Conservation (phyloP, 73 alveolate genomes). For the Paramecium pentaurelia region DNA sequence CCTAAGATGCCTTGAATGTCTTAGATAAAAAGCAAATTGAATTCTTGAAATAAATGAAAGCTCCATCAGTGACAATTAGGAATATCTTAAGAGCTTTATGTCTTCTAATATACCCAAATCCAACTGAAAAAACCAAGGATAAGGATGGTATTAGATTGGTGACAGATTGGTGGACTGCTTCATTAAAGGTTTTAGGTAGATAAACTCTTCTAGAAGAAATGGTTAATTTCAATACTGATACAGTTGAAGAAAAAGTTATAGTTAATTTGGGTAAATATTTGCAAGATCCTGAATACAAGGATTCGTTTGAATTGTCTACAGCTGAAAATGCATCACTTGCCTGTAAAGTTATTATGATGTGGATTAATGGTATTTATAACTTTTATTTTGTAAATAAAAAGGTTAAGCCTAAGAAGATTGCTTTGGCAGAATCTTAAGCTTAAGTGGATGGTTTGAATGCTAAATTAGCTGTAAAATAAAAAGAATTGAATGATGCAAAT, state of each 20-base stretch:
- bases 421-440: slow-evolving; percentile 86
- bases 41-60: slow-evolving; percentile 61
- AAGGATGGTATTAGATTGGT: slow-evolving; percentile 87
- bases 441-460: slow-evolving; percentile 82
- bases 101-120: slow-evolving; percentile 78
- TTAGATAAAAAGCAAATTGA: slow-evolving; percentile 54
- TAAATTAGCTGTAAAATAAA: slow-evolving; percentile 71
- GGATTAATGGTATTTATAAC: slow-evolving; percentile 95
- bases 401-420: slow-evolving; percentile 89
- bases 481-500: slow-evolving; percentile 71
- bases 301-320: slow-evolving; percentile 62
- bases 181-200: slow-evolving; percentile 70
- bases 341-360: slow-evolving; percentile 72
- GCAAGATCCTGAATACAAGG: slow-evolving; percentile 66
- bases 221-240: slow-evolving; percentile 63
- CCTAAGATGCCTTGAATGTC: slow-evolving; percentile 62
- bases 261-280: slow-evolving; percentile 63
- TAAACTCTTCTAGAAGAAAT: slow-evolving; percentile 68
- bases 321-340: slow-evolving; percentile 78
- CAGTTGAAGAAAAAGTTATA: slow-evolving; percentile 62
- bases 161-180: slow-evolving; percentile 81
- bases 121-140: slow-evolving; percentile 70
- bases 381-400: slow-evolving; percentile 86
- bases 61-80: slow-evolving; percentile 82
- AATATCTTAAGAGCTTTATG: slow-evolving; percentile 91